phyloP scores from a whole-genome alignment of 306 rosid genomes.

The Prunus fruticosa region DNA sequence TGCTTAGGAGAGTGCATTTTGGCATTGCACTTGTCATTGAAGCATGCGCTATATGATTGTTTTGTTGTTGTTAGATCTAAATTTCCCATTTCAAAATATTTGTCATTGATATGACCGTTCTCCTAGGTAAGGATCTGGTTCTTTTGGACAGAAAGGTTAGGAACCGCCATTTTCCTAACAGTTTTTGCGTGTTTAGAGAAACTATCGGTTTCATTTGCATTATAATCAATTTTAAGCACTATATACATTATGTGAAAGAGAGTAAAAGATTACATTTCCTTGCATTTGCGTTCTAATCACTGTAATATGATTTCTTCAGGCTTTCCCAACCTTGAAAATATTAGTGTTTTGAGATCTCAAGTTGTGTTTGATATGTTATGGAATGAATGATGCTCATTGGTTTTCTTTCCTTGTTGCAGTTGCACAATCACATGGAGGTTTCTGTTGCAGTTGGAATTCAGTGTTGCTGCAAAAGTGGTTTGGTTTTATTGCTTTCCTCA shows the following conservation, averaged over 20 bases:
- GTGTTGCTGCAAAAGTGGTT: not conserved
- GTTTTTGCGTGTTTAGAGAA: not conserved
- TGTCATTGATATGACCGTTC: not conserved
- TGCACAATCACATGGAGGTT: not conserved
- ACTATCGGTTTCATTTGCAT: not conserved
- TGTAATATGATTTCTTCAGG: not conserved
- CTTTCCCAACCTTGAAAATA: not conserved
- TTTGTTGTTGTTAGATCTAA: not conserved
- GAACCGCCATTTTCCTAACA: not conserved
- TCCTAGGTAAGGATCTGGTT: not conserved
- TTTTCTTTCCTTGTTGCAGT: slow-evolving; percentile 15
- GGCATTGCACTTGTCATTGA: not conserved
- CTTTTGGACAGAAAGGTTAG: not conserved
- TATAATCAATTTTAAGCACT: not conserved
- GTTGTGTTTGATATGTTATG: not conserved
- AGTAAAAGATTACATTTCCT: not conserved
- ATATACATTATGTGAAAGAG: not conserved
- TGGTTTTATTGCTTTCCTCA: not conserved
- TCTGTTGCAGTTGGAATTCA: not conserved
- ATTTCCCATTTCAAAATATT: not conserved
- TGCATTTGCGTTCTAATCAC: not conserved
- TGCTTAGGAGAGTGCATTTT: not conserved
- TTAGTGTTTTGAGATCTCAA: not conserved
- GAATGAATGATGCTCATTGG: not conserved
- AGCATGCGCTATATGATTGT: not conserved